Base-by-base conservation (phyloP, 208 protist genomes). In the Trypanosoma mega region DNA sequence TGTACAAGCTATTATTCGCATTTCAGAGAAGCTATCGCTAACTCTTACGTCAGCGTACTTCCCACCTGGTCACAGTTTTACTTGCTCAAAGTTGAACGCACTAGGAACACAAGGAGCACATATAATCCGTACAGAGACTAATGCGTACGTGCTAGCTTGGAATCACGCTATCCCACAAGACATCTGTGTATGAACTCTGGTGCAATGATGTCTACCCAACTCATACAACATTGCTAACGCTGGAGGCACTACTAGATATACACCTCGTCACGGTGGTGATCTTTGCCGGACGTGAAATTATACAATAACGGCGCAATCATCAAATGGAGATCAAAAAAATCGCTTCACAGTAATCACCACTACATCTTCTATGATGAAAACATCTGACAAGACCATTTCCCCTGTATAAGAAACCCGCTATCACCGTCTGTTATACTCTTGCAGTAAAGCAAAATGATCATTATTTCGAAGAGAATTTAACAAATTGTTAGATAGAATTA, bases 31-130 rank as follows among this genome's bases (percentile, higher is more conserved):
- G n/a, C n/a, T n/a, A n/a, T n/a, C n/a, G n/a, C n/a, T n/a, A n/a
- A n/a, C n/a, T n/a, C n/a, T n/a, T n/a, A n/a, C 27, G 31, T 55
- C 50, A 36, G 50, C 31, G 29, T 55, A 41, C 50, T 33, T 55
- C 31, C 47, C 47, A 1, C 18, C 23, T 8, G 47, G 3, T 3
- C 18, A 16, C 11, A 23, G 7, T 6, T 18, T 43, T 18, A 43
- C 50, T 23, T 4, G 31, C 2, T 12, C 11, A 21, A 16, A 43
- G 16, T 18, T 55, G 8, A 34, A 36, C 18, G n/a, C 3, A 21
- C 50, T 55, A 2, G 12, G 16, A 16, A 55, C 4, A n/a, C 29
- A n/a, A 24, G 47, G 47, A 34, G 16, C 47, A 2, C 47, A 52
- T 16, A 8, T 34, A 23, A 52, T 52, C 14, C 31, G 50, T 33